Conservation (phyloP, 768 basidiomycete genomes). For the Suillus subluteus region DNA sequence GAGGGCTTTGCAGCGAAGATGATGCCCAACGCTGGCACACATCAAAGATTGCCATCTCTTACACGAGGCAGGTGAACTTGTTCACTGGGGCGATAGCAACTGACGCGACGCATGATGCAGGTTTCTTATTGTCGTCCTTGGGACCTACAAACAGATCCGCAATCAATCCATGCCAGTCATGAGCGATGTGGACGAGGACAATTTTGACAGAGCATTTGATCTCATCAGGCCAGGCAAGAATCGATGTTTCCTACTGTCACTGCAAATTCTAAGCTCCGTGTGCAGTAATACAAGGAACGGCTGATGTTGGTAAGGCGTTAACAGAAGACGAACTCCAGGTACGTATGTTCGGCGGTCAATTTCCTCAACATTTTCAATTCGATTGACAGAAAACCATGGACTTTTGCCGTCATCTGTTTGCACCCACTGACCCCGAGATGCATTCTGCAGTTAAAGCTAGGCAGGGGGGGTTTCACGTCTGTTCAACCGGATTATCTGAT, state of each 20-base stretch:
- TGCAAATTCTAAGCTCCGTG: neutral
- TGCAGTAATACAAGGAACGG: neutral
- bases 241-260: neutral
- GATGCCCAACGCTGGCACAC: conserved; percentile 58
- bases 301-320: neutral
- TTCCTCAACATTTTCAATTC: neutral
- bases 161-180: conserved; percentile 43
- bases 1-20: conserved; percentile 35
- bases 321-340: conserved; percentile 4
- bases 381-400: neutral
- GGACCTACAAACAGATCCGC: conserved; percentile 73
- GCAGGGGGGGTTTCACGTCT: neutral
- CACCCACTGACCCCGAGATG: neutral
- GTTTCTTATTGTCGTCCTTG: conserved; percentile 70
- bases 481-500: neutral
- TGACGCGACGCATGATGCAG: neutral
- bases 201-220: neutral
- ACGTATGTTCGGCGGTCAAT: neutral
- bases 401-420: neutral
- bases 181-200: neutral
- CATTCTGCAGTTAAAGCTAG: neutral
- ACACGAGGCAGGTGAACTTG: conserved; percentile 49
- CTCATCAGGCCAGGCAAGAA: neutral
- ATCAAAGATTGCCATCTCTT: conserved; percentile 56
- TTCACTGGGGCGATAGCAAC: neutral